phyloP scores from a whole-genome alignment of 345 rosid species.

The Eucalyptus urophylla region DNA sequence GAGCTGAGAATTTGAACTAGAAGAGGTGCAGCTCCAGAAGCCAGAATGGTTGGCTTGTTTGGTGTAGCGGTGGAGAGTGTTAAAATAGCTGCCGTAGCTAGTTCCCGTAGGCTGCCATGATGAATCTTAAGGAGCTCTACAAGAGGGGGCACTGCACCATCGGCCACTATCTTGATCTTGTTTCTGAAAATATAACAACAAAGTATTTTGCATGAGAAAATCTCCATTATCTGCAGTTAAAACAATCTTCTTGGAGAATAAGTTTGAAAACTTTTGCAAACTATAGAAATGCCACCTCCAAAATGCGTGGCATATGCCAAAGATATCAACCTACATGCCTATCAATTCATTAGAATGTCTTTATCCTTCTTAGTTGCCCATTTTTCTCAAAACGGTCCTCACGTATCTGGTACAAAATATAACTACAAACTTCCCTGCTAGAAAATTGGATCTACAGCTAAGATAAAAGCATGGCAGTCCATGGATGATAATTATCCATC shows the following conservation, averaged over 20 bases:
- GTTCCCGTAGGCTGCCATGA: constrained; percentile 35
- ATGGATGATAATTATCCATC: not conserved
- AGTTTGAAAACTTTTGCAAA: not conserved
- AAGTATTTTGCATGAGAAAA: not conserved
- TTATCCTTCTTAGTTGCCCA: not conserved
- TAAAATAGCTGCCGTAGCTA: constrained; percentile 64
- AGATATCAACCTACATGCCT: not conserved
- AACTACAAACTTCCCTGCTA: not conserved
- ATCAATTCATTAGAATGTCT: not conserved
- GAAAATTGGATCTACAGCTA: not conserved
- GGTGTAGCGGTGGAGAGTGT: constrained; percentile 70
- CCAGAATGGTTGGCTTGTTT: constrained; percentile 47
- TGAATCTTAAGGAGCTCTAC: constrained; percentile 52
- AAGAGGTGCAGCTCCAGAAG: constrained; percentile 51
- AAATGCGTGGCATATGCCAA: not conserved
- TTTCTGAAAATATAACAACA: constrained; percentile 23
- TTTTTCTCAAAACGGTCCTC: not conserved
- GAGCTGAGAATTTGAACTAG: constrained; percentile 60
- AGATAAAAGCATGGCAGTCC: not conserved
- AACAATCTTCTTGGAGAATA: not conserved
- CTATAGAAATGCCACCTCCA: not conserved
- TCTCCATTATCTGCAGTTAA: not conserved
- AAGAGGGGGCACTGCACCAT: constrained; percentile 64
- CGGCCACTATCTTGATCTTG: constrained; percentile 58
- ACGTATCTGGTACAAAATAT: not conserved